Evolutionary conservation across 495 filamentous ascomycete species (phyloP).

Genomic region (Podospora pseudoanserina): DNA sequence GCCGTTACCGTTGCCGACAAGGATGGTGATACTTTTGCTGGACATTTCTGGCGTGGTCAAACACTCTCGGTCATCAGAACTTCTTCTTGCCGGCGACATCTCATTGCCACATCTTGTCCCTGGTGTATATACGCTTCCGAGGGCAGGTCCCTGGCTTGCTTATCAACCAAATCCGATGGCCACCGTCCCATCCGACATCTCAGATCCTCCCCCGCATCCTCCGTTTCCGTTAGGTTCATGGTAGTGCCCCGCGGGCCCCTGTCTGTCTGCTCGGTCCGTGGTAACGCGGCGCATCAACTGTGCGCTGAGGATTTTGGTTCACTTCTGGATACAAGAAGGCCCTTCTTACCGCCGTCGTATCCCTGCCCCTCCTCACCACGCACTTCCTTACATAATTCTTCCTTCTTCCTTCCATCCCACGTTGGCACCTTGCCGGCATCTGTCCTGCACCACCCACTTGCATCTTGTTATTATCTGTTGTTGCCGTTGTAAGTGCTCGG

Average conservation of each 20-base stretch:
- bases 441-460: conserved; percentile 20
- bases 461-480: neutral
- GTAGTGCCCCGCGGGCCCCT: neutral
- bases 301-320: conserved; percentile 2
- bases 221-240: conserved; percentile 7
- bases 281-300: conserved; percentile 8
- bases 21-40: neutral
- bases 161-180: conserved; percentile 10
- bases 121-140: conserved; percentile 9
- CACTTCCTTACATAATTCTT: conserved; percentile 24
- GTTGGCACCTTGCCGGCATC: conserved; percentile 9
- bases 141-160: conserved; percentile 8
- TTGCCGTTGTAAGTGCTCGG: neutral
- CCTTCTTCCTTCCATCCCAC: conserved; percentile 9
- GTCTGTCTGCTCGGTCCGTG: neutral
- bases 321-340: conserved; percentile 19
- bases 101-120: neutral
- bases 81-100: neutral
- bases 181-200: conserved; percentile 7
- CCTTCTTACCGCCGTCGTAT: conserved; percentile 8
- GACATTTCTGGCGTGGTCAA: neutral
- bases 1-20: neutral
- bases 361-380: conserved; percentile 17
- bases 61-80: neutral
- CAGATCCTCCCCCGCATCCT: conserved; percentile 7